Base-by-base conservation (phyloP, 2,329 filamentous ascomycete genomes). In the Triangularia setosa region DNA sequence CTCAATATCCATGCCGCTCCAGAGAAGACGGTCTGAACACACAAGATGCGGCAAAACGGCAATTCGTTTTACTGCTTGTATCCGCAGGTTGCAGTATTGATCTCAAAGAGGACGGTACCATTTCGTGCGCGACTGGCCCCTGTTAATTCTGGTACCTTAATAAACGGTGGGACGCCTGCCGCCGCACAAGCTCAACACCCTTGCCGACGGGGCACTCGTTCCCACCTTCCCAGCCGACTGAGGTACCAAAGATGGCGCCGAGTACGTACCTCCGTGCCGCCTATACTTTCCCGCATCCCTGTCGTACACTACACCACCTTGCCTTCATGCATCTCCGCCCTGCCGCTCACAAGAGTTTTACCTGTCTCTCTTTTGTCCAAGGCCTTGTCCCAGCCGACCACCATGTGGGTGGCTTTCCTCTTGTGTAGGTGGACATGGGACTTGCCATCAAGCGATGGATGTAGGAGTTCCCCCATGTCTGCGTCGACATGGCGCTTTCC, bases 221-320 rank as follows among this genome's bases (percentile, higher is more conserved):
- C 60, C 62, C 64, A 58, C 44, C 23, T 14, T 53, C 11, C 33
- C 35, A 25, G 48, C 33, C 62, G 14, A 28, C 60, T 64, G 56
- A 57, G 5, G 59, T 48, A 56, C 54, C 64, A 62, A 64, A 64
- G 53, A 65, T 53, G 53, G 62, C 33, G 40, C 25, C n/a, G 35
- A 40, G 63, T 68, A 68, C 63, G 65, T 69, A 66, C 63, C 65
- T 33, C 61, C 62, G 62, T 68, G 66, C 68, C 65, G 65, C 66
- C 60, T 62, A 63, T 63, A 63, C 62, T 59, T 62, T 67, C 64
- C 54, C 64, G 56, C 30, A 40, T 30, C 65, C 64, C 25, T 62
- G 58, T 27, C 40, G 14, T 53, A 44, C 58, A 58, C 61, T 58
- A 7, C 48, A 35, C 59, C 18, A 27, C 55, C 54, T 57, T 44